Evolutionary conservation across 129 eudicot species (phyloP), one percentile per base, ranked within the genome.

Genomic region (Smallanthus sonchifolius): DNA sequence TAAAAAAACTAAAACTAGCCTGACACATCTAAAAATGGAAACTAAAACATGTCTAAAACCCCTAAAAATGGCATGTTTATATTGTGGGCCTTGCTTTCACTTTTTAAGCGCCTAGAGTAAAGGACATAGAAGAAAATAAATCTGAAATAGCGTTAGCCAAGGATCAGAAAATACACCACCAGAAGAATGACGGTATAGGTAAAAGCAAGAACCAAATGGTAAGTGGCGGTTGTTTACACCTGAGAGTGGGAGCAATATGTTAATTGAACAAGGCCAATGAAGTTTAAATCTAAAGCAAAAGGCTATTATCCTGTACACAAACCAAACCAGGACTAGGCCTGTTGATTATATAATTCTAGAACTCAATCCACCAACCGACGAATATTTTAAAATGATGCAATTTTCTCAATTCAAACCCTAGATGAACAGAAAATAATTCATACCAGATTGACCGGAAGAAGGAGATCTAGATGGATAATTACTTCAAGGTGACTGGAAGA

Each of bases 401-500:
- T 35, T 6, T 11, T n/a, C 37, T 32, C 48, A 30, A 57, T 45
- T 24, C 36, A 61, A 48, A 61, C 77, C 65, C 57, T 73, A 80
- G 57, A 35, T 30, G 1, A 80, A 44, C 57, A 56, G 10, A 42
- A 14, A 68, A 11, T 24, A 7, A 7, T 24, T 36, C 13, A 36
- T 61, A 15, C 9, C 52, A 28, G 69, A 80, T 73, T 65, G 74
- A 73, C 43, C 39, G 73, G 47, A 71, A 63, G 10, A 3, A 60
- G 68, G 60, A 56, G 79, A 80, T 67, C 56, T 62, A 64, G 51
- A 80, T 13, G 48, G 20, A 69, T 38, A 36, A 67, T 74, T 75
- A 81, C 84, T 81, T 61, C 62, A 48, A 14, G 65, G 48, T 47
- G 69, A 56, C 51, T 67, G n/a, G 61, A 67, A 44, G 69, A 56